Percentiles rank a stretch among this genome's conserved stretches.
Evolutionary conservation across 768 basidiomycete genomes (phyloP).

Genomic region (Boletellus sp.): DNA sequence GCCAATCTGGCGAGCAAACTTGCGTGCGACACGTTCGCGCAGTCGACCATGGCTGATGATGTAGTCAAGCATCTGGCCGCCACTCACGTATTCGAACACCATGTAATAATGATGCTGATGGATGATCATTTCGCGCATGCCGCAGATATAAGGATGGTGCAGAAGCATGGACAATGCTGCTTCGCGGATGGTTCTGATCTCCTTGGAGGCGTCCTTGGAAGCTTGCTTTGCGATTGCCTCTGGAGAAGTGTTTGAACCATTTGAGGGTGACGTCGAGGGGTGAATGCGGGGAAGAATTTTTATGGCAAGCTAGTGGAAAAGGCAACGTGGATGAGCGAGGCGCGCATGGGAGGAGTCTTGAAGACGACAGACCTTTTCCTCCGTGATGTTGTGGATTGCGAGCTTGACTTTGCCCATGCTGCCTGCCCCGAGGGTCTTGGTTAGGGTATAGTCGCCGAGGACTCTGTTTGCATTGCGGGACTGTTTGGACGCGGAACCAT

Average conservation of each 20-base stretch:
- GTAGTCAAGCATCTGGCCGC: slow-evolving; percentile 99
- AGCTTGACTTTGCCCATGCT: slow-evolving; percentile 99
- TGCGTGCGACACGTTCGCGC: slow-evolving; percentile 91
- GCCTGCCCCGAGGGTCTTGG: slow-evolving; percentile 95
- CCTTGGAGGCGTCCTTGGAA: slow-evolving; percentile 89
- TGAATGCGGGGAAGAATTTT: slow-evolving; percentile 93
- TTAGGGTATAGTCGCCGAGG: slow-evolving; percentile 92
- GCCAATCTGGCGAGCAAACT: slow-evolving; percentile 97
- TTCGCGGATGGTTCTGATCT: slow-evolving; percentile 93
- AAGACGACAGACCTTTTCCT: slow-evolving; percentile 74
- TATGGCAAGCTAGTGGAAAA: slow-evolving; percentile 74
- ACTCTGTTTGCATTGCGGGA: slow-evolving; percentile 45
- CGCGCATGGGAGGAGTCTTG: neutral
- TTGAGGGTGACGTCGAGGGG: slow-evolving; percentile 51
- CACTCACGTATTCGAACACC: slow-evolving; percentile 98
- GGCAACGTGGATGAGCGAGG: slow-evolving; percentile 9
- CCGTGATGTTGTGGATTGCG: slow-evolving; percentile 81
- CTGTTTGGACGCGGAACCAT: slow-evolving; percentile 34
- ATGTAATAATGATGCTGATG: slow-evolving; percentile 99
- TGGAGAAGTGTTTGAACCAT: slow-evolving; percentile 43
- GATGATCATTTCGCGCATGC: slow-evolving; percentile 98
- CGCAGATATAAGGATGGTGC: slow-evolving; percentile 98
- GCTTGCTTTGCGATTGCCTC: slow-evolving; percentile 75
- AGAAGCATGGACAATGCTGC: slow-evolving; percentile 93
- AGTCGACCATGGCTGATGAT: slow-evolving; percentile 97